These are phyloP conservation scores for Cyberlindnera euphorbiiphila DNA, from an alignment of 805 yeast genomes.

Conservation along the genomic window DNA sequence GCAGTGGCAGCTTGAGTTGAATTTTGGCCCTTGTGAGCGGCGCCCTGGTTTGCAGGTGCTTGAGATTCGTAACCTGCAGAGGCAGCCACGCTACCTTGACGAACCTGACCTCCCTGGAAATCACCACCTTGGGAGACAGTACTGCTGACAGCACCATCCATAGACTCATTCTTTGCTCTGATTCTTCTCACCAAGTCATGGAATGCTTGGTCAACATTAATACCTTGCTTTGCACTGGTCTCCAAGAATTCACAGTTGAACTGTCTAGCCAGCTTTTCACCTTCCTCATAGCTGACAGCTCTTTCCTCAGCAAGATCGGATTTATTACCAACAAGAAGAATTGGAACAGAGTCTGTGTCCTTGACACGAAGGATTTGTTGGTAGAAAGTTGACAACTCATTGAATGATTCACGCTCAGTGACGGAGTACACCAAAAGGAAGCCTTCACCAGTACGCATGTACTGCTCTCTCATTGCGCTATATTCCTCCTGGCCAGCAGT, in stretches of 20 bases:
- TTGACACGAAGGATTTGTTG: conserved; percentile 78
- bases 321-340: conserved; percentile 76
- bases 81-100: conserved; percentile 11
- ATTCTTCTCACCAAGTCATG: conserved; percentile 62
- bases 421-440: conserved; percentile 85
- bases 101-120: conserved; percentile 3
- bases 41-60: conserved; percentile 1
- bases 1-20: conserved; percentile 5
- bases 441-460: conserved; percentile 96
- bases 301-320: conserved; percentile 72
- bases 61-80: conserved; percentile 4
- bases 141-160: conserved; percentile 5
- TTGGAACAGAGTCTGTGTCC: conserved; percentile 72
- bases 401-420: conserved; percentile 79
- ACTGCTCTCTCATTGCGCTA: conserved; percentile 89
- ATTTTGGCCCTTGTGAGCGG: conserved; percentile 2
- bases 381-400: conserved; percentile 75
- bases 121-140: conserved; percentile 2
- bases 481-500: conserved; percentile 99
- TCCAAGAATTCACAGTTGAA: conserved; percentile 78
- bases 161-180: conserved; percentile 25
- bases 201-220: conserved; percentile 85
- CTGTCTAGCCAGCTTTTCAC: conserved; percentile 54
- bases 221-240: conserved; percentile 87
- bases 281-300: conserved; percentile 69